Base-by-base conservation (phyloP, 140 eudicot species). In the Ambrosia hybrid region DNA sequence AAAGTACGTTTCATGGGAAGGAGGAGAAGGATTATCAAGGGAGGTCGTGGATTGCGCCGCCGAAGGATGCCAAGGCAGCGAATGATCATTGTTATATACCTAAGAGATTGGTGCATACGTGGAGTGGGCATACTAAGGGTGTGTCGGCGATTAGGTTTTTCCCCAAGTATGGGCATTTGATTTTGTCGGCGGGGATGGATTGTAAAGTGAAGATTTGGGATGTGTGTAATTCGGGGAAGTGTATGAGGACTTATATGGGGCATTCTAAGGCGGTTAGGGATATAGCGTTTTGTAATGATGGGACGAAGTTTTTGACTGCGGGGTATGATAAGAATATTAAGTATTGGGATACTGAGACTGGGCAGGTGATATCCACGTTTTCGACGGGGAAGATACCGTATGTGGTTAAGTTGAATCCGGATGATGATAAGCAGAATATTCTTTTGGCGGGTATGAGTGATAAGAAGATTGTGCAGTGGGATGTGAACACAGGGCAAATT, bases 391-490 rank as follows among this genome's bases (percentile, higher is more conserved):
- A 94, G 83, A 67, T 90, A 15, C 99, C 99, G 3, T 90, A 90
- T 73, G 97, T 94, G 43, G 99, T 90, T 43, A 94, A 90, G 90
- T 79, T 94, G 36, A 90, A 94, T 68, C 97, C 99, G 0, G 99
- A 94, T 83, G 96, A 90, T 55, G 99, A 94, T 88, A 94, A 94
- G 82, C 99, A 94, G 84, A 94, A 86, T 57, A 88, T 94, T 1
- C 82, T 94, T 14, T 75, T 94, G 73, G 99, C 99, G 0, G 99
- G 99, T 9, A 94, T 88, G 97, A 94, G 99, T 81, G 99, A 94
- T 84, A 94, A 94, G 86, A 94, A 94, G 83, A 94, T 94, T 78
- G 99, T 94, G 61, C 99, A 94, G 66, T 94, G 99, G 99, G 99
- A 94, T 73, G 66, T 90, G 60, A 94, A 88, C 38, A 80, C 81